phyloP scores from a whole-genome alignment of 2,329 filamentous ascomycete species.

The Beauveria australis region DNA sequence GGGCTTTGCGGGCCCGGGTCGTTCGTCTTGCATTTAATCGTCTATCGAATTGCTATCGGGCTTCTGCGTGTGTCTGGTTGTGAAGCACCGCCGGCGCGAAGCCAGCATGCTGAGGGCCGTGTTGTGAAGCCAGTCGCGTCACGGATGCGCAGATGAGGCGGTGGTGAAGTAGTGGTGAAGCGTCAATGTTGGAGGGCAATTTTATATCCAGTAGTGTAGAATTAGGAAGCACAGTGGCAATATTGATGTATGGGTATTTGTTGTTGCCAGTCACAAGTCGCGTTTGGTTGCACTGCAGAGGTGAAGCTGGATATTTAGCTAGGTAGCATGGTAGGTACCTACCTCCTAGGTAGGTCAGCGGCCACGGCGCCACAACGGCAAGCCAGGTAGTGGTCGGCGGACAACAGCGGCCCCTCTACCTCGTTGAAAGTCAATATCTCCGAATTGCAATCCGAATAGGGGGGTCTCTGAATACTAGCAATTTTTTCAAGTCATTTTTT shows the following conservation, averaged over 20 bases:
- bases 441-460: too few species aligned
- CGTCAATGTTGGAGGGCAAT: neutral
- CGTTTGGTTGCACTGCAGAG: neutral
- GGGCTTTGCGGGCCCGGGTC: neutral
- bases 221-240: neutral
- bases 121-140: neutral
- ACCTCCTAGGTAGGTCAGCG: too few species aligned
- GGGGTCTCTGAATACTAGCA: too few species aligned
- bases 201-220: neutral
- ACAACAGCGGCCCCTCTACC: too few species aligned
- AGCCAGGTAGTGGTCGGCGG: too few species aligned
- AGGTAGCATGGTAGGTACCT: too few species aligned
- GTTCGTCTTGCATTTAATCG: neutral
- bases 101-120: neutral
- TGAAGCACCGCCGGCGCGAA: neutral
- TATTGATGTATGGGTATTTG: neutral
- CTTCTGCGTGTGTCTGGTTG: neutral
- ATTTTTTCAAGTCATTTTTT: too few species aligned
- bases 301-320: neutral
- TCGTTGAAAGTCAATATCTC: too few species aligned
- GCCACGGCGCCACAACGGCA: too few species aligned
- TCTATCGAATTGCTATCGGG: neutral
- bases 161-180: neutral
- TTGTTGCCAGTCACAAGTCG: constrained; percentile 1
- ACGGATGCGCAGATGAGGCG: neutral